These are phyloP conservation scores for Pholiota microspora DNA, from an alignment of 768 basidiomycete species.

Conservation along the genomic window DNA sequence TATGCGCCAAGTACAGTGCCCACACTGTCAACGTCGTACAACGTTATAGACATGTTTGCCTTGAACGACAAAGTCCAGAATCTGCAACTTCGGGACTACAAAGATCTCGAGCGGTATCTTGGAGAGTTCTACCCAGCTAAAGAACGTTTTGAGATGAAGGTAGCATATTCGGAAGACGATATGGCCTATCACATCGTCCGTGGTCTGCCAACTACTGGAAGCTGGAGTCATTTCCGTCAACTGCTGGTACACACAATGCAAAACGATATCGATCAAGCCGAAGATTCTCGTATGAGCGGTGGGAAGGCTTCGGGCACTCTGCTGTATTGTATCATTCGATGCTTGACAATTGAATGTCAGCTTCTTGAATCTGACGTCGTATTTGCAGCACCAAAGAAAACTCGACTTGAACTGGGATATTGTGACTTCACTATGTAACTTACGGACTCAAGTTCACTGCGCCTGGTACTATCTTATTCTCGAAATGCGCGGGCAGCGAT, in stretches of 20 bases:
- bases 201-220: background rate
- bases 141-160: background rate
- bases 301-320: background rate
- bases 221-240: background rate
- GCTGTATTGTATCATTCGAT: background rate
- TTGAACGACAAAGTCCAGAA: slow-evolving; percentile 45
- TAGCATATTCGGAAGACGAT: background rate
- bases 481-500: background rate
- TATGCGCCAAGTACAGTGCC: too few species aligned
- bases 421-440: background rate
- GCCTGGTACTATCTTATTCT: background rate
- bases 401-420: slow-evolving; percentile 2
- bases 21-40: too few species aligned
- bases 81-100: background rate
- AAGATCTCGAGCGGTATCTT: background rate
- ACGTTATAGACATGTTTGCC: too few species aligned
- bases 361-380: background rate
- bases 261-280: background rate
- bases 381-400: background rate
- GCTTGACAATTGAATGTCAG: background rate
- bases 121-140: background rate
- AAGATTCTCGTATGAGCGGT: background rate
- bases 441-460: too few species aligned
- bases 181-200: background rate
- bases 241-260: background rate